Evolutionary conservation across 2,329 filamentous ascomycete species (phyloP), one percentile per base, ranked within the genome.

Genomic region (Apiospora kogelbergensis): DNA sequence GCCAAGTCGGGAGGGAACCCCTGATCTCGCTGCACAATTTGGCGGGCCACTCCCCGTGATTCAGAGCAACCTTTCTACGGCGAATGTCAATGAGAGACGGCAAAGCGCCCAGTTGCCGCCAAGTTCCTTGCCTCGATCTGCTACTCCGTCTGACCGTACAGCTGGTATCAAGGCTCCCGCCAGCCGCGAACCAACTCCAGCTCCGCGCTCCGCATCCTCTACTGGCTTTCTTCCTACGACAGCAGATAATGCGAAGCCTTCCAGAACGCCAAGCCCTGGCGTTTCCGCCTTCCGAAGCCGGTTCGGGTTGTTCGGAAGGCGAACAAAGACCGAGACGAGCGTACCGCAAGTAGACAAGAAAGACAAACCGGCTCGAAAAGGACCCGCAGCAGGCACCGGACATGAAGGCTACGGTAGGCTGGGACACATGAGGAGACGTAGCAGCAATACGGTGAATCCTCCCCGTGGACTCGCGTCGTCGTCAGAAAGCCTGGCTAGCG

Each of bases 381-480:
- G 95, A 0, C 95, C 95, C 26, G 89, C 88, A 20, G 95, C 95
- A 48, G 95, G 95, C n/a, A 98, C 95, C 45, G 95, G 95, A 0
- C 94, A 98, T 75, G 95, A 98, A 81, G 92, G 92, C 1, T 95
- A 95, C 75, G 91, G 91, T 0, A 87, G 87, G 68, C 84, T 93
- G 68, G 89, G 90, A 2, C 82, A 85, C 6, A 75, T 83, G 40
- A 87, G 90, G 69, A 87, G 91, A 40, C 87, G 91, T 67, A 93
- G 90, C 74, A 88, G 86, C 70, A 90, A 88, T 74, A 81, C 84
- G 24, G 81, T 84, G 9, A 87, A 84, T 70, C 73, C 82, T 30
- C 77, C 79, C 2, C 83, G 82, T n/a, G 84, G 81, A 33, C 82
- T 83, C 24, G 76, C 82, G 66, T 80, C 83, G 5, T 88, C 87